Conservation (phyloP, 495 filamentous ascomycete genomes). For the Lasiosphaeris hirsuta region DNA sequence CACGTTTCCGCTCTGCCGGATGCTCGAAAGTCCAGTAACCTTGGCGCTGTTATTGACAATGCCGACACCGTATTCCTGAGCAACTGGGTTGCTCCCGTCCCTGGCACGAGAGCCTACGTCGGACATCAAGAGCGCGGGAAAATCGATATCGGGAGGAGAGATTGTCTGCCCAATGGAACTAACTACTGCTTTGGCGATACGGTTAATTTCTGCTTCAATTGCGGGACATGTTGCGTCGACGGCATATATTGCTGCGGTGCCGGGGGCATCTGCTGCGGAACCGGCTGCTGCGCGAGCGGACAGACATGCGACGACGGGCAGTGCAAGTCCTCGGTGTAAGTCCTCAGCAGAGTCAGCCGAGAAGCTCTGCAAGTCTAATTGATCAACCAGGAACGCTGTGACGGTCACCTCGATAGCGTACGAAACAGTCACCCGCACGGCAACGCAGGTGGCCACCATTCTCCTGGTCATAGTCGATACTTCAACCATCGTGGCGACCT, state of each 20-base stretch:
- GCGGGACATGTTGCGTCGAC: slow-evolving; percentile 29
- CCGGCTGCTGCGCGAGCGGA: slow-evolving; percentile 27
- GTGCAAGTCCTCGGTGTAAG: slow-evolving; percentile 26
- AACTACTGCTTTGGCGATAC: slow-evolving; percentile 33
- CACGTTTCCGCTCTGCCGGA: background rate
- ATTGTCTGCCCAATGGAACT: slow-evolving; percentile 31
- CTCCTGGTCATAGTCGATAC: slow-evolving; percentile 21
- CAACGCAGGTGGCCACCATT: slow-evolving; percentile 27
- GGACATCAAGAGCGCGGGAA: slow-evolving; percentile 13
- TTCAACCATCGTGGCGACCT: slow-evolving; percentile 23
- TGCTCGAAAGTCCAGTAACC: background rate
- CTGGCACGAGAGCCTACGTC: slow-evolving; percentile 19
- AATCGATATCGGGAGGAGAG: slow-evolving; percentile 20
- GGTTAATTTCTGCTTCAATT: slow-evolving; percentile 25
- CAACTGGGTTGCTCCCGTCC: slow-evolving; percentile 16
- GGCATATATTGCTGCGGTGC: slow-evolving; percentile 24
- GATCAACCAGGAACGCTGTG: slow-evolving; percentile 12
- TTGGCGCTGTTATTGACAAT: background rate
- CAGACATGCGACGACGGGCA: slow-evolving; percentile 29
- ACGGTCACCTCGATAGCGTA: slow-evolving; percentile 22
- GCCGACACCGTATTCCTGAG: slow-evolving; percentile 2
- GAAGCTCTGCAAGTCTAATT: slow-evolving; percentile 1
- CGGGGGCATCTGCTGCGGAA: slow-evolving; percentile 25
- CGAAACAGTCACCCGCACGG: slow-evolving; percentile 15
- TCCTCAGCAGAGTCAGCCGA: background rate